Conservation (phyloP, 2,329 filamentous ascomycete species). For the Microcera coccophila region DNA sequence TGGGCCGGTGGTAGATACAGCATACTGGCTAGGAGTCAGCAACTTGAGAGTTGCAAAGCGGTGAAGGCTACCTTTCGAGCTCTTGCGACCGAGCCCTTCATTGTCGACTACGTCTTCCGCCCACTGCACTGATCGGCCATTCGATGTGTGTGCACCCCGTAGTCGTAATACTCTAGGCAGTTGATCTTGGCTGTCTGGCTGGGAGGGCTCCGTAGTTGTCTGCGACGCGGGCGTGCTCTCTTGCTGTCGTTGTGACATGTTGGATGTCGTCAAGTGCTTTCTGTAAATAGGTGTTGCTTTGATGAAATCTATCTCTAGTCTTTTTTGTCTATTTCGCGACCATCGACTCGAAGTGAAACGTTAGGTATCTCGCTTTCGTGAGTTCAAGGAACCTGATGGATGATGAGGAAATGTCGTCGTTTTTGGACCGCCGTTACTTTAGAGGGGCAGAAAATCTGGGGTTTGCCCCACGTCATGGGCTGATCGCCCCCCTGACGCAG, state of each 20-base stretch:
- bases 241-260: constrained; percentile 31
- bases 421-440: constrained; percentile 1
- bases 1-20: constrained; percentile 93
- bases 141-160: constrained; percentile 44
- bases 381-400: neutral
- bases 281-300: no score
- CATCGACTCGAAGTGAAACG: constrained; percentile 1
- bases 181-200: constrained; percentile 28
- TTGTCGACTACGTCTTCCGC: constrained; percentile 92
- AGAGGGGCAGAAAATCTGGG: constrained; percentile 18
- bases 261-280: neutral
- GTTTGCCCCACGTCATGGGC: constrained; percentile 18
- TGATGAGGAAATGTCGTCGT: constrained; percentile 3
- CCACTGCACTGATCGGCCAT: constrained; percentile 74
- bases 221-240: constrained; percentile 31
- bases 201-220: constrained; percentile 28
- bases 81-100: constrained; percentile 89
- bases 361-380: neutral
- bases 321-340: no score
- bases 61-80: constrained; percentile 70
- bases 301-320: no score
- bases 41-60: neutral
- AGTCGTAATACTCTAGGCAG: constrained; percentile 46
- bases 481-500: neutral
- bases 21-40: constrained; percentile 56